phyloP scores from a whole-genome alignment of 2,329 filamentous ascomycete genomes.

The Dactylellina parvicollis region DNA sequence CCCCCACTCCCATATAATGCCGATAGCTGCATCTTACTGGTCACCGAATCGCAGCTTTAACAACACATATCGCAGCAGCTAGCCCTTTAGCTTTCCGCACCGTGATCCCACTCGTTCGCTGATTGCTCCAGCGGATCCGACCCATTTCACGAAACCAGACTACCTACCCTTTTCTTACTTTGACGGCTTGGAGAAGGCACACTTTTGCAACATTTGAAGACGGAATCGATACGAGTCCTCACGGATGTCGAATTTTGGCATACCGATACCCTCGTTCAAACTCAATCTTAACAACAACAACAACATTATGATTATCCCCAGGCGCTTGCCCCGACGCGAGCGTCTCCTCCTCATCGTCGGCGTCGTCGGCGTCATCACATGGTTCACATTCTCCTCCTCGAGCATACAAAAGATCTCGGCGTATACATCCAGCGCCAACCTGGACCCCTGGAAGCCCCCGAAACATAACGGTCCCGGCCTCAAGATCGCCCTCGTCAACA shows the following conservation, averaged over 20 bases:
- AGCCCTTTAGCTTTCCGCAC: slow-evolving; percentile 1
- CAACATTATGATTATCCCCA: slow-evolving; percentile 31
- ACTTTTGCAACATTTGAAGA: no score
- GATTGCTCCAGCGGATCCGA: no score
- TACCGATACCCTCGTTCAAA: background rate
- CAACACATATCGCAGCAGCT: slow-evolving; percentile 27
- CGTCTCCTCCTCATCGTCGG: slow-evolving; percentile 37
- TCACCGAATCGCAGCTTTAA: slow-evolving; percentile 8
- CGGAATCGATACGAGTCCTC: background rate
- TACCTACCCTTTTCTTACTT: background rate
- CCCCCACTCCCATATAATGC: slow-evolving; percentile 25
- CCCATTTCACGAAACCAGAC: no score
- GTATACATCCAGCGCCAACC: slow-evolving; percentile 16
- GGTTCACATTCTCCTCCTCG: slow-evolving; percentile 26
- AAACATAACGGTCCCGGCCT: slow-evolving; percentile 45
- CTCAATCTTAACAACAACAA: background rate
- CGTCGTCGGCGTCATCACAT: slow-evolving; percentile 3
- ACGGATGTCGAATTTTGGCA: slow-evolving; percentile 20
- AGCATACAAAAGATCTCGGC: slow-evolving; percentile 8
- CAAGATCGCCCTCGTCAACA: slow-evolving; percentile 52
- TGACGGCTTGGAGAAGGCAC: background rate
- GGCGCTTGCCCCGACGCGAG: slow-evolving; percentile 31
- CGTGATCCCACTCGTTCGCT: slow-evolving; percentile 3
- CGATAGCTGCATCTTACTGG: slow-evolving; percentile 19
- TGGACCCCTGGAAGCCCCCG: slow-evolving; percentile 44